Conservation (phyloP, 257 asterid species). For the Nicotiana benthamiana region DNA sequence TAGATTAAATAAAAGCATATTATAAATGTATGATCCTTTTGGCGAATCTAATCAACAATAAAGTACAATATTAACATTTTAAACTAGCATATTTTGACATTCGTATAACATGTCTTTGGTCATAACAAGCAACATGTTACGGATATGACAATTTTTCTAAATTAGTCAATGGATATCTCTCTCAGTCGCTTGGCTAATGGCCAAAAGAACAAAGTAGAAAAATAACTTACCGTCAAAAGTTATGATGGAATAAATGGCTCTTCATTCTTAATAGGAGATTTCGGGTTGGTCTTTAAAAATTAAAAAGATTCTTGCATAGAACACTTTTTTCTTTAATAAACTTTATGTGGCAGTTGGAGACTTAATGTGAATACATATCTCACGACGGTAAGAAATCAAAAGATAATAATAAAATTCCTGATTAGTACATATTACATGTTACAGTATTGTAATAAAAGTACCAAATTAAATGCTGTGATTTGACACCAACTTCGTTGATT, state of each 20-base stretch:
- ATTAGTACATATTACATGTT: not conserved
- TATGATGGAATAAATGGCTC: no score
- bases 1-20: not conserved
- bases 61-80: not conserved
- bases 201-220: not conserved
- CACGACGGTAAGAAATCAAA: no score
- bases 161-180: not conserved
- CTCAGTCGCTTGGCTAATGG: not conserved
- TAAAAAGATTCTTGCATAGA: no score
- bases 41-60: not conserved
- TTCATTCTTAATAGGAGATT: no score
- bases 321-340: no score
- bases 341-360: no score
- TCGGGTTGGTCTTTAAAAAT: no score
- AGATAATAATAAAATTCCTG: no score
- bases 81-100: not conserved
- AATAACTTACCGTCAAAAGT: not conserved
- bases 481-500: not conserved
- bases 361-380: no score
- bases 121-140: not conserved
- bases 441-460: not conserved
- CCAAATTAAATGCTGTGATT: not conserved
- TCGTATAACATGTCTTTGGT: not conserved
- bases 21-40: not conserved
- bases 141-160: not conserved